Conservation (phyloP, 192 early-diverging fungal species). For the Coemansia sp. region DNA sequence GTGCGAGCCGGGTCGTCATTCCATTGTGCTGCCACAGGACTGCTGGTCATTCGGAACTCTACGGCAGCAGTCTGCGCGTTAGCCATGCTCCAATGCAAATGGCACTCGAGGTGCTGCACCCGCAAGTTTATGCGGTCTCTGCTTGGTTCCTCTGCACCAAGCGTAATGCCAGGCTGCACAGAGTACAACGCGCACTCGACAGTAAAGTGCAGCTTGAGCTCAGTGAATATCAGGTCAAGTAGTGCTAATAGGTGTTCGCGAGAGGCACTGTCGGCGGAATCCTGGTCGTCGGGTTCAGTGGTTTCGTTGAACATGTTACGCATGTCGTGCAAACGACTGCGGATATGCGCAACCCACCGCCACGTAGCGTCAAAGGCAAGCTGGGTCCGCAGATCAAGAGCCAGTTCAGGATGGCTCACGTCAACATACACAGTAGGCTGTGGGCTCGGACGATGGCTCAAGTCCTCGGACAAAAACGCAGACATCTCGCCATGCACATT, state of each 20-base stretch:
- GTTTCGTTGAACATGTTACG: background rate
- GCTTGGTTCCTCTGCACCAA: background rate
- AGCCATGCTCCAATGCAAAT: constrained; percentile 34
- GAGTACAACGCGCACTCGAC: constrained; percentile 44
- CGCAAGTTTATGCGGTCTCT: constrained; percentile 25
- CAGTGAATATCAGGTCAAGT: constrained; percentile 38
- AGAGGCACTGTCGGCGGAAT: background rate
- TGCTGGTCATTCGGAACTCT: constrained; percentile 35
- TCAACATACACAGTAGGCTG: constrained; percentile 42
- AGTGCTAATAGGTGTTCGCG: constrained; percentile 21
- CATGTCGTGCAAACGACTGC: constrained; percentile 18
- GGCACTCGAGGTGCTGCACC: constrained; percentile 38
- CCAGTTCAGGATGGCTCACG: constrained; percentile 35
- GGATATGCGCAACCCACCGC: constrained; percentile 22
- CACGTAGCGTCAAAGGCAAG: constrained; percentile 43
- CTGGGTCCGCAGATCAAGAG: constrained; percentile 40
- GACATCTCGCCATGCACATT: constrained; percentile 52
- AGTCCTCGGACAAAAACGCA: constrained; percentile 50
- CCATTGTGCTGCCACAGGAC: constrained; percentile 37
- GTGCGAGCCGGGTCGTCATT: constrained; percentile 11
- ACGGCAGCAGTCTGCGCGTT: constrained; percentile 15
- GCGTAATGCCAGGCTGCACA: constrained; percentile 30
- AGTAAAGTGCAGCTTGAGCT: constrained; percentile 38
- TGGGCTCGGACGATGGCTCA: constrained; percentile 38
- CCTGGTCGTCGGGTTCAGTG: background rate